Base-by-base conservation (phyloP, 306 rosid genomes). In the Ochetophila trinervis region DNA sequence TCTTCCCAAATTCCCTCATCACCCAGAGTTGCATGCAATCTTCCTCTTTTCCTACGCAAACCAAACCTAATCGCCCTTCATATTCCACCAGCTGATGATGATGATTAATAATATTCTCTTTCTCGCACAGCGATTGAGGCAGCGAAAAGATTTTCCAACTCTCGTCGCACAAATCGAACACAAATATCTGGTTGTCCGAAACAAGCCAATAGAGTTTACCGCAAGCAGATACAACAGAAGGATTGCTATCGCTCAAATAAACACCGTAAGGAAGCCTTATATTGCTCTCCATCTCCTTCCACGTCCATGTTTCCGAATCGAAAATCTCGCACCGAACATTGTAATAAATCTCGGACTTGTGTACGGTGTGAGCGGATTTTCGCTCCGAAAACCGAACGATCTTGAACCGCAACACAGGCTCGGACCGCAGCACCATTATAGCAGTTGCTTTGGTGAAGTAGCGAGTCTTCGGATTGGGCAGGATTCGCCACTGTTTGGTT, bases 261-360 rank as follows among this genome's bases (percentile, higher is more conserved):
- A 34, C 27, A 34, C 19, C 13, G 21, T 20, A 19, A 18, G 59
- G 59, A 4, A 65, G 12, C 60, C 16, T 32, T 16, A 65, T 18
- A n/a, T 27, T 20, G 32, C 4, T 27, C 4, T 30, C 22, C 5
- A 65, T 12, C 18, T 40, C 12, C 48, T 45, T 65, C 69, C 60
- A 51, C 14, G 69, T 27, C 69, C 69, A 50, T 9, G 59, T 20
- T 13, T 53, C 42, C 32, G 69, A 65, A 37, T 50, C 35, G 16
- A 65, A 52, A 18, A 50, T 5, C 49, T 51, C 69, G 49, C 69
- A 65, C 9, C 69, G 44, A 19, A 50, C 40, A n/a, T 0, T 15
- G 8, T 6, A 13, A 27, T 27, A 27, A 27, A 27, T 27, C 4
- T 27, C 32, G 4, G 3, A 27, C 32, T 27, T 27, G 32, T 27